Evolutionary conservation across 2,329 filamentous ascomycete genomes (phyloP).

Genomic region (Alternaria postmessia): DNA sequence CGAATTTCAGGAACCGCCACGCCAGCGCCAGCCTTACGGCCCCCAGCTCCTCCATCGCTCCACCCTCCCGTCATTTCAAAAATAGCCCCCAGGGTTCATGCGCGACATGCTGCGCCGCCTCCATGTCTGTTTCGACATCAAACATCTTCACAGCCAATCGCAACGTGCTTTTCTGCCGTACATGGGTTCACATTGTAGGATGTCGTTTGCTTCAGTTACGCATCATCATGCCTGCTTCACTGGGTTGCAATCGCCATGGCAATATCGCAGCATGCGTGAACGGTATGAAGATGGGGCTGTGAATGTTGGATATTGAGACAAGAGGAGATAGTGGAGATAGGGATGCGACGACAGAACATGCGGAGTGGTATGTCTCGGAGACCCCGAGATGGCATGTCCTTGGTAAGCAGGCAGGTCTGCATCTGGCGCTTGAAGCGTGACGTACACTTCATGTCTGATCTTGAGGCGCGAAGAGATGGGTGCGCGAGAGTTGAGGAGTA

Average conservation of each 20-base stretch:
- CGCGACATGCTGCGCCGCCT: conserved; percentile 26
- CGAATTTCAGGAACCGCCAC: conserved; percentile 3
- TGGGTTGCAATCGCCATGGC: neutral
- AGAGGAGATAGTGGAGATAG: neutral
- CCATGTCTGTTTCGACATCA: conserved; percentile 19
- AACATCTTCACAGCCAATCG: conserved; percentile 17
- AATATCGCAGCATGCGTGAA: neutral
- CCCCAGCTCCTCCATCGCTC: neutral
- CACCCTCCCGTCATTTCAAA: conserved; percentile 15
- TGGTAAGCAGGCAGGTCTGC: neutral
- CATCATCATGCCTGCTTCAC: neutral
- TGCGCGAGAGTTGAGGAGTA: neutral
- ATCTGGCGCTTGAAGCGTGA: neutral
- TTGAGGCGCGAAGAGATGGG: neutral
- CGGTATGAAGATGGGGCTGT: conserved; percentile 1
- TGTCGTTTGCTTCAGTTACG: neutral
- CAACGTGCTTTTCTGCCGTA: conserved; percentile 26
- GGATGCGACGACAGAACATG: neutral
- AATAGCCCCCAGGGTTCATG: conserved; percentile 24
- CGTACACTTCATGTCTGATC: neutral
- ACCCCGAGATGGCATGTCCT: neutral
- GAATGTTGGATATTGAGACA: neutral
- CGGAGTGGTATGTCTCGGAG: neutral
- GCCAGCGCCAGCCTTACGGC: conserved; percentile 12
- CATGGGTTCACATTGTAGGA: conserved; percentile 12